phyloP scores from a whole-genome alignment of 2,329 filamentous ascomycete genomes.

The Didymella pomorum region DNA sequence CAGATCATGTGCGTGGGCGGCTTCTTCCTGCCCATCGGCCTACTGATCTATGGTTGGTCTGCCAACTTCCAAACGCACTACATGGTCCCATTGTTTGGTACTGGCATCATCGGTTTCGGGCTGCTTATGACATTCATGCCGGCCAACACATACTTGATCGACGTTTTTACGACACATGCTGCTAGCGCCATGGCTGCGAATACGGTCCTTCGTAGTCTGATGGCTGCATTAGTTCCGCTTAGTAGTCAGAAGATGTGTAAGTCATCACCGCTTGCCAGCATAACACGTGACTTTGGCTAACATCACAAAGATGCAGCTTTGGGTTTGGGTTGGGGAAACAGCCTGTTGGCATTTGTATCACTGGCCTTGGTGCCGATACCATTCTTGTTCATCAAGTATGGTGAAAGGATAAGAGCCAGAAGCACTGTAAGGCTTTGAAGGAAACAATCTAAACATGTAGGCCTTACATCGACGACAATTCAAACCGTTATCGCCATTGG shows the following conservation, averaged over 20 bases:
- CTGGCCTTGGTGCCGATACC: conserved; percentile 44
- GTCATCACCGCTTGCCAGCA: too few species aligned
- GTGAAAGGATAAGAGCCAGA: conserved; percentile 40
- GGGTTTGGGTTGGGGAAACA: conserved; percentile 53
- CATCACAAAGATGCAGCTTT: conserved; percentile 47
- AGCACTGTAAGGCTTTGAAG: conserved; percentile 37
- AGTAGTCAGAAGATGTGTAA: conserved; percentile 52
- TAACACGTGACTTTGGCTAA: too few species aligned
- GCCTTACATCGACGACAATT: too few species aligned
- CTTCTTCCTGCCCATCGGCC: conserved; percentile 44
- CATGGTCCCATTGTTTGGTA: conserved; percentile 49
- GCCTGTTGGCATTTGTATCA: conserved; percentile 48
- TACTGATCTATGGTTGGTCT: conserved; percentile 52
- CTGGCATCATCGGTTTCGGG: conserved; percentile 45
- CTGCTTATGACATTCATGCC: conserved; percentile 51
- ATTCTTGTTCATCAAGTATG: conserved; percentile 48
- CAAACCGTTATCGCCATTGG: too few species aligned
- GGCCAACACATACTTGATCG: conserved; percentile 52
- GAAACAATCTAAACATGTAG: too few species aligned
- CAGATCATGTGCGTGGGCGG: conserved; percentile 46
- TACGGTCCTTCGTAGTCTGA: conserved; percentile 50
- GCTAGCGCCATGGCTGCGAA: conserved; percentile 54
- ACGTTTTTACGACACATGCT: conserved; percentile 53
- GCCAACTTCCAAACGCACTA: conserved; percentile 46
- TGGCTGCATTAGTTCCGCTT: conserved; percentile 52